phyloP scores from a whole-genome alignment of 805 yeast genomes.

The Myxozyma geophila region DNA sequence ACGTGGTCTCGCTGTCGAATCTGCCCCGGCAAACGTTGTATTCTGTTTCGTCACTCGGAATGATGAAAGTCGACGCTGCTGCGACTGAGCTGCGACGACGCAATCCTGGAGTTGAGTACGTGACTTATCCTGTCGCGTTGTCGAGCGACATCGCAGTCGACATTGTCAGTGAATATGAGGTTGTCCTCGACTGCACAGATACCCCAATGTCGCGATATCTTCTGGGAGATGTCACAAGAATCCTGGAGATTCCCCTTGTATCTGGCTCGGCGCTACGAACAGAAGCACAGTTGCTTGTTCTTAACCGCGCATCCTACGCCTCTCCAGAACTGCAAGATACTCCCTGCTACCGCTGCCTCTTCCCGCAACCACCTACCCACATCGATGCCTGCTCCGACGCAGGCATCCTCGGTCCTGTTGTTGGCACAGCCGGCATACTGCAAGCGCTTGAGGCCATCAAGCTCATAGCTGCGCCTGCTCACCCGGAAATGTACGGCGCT shows the following conservation, averaged over 20 bases:
- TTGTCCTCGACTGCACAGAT: constrained; percentile 92
- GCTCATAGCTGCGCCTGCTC: constrained; percentile 59
- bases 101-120: constrained; percentile 71
- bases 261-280: constrained; percentile 91
- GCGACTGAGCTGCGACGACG: constrained; percentile 41
- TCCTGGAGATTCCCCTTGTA: constrained; percentile 59
- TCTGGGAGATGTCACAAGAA: constrained; percentile 78
- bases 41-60: constrained; percentile 65
- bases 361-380: constrained; percentile 85
- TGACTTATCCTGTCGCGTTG: constrained; percentile 4
- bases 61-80: constrained; percentile 81
- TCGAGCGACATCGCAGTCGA: constrained; percentile 62
- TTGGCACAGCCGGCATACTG: constrained; percentile 84
- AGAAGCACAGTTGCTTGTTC: constrained; percentile 85
- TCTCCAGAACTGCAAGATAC: constrained; percentile 45
- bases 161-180: constrained; percentile 67
- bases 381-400: constrained; percentile 90
- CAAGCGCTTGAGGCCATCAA: constrained; percentile 90
- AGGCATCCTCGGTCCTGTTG: constrained; percentile 95
- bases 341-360: constrained; percentile 94
- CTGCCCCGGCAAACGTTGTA: constrained; percentile 90
- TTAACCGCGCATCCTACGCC: constrained; percentile 50
- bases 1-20: constrained; percentile 80
- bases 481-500: constrained; percentile 64
- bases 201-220: constrained; percentile 86